phyloP scores from a whole-genome alignment of 495 filamentous ascomycete genomes.

The Talaromyces adpressus region DNA sequence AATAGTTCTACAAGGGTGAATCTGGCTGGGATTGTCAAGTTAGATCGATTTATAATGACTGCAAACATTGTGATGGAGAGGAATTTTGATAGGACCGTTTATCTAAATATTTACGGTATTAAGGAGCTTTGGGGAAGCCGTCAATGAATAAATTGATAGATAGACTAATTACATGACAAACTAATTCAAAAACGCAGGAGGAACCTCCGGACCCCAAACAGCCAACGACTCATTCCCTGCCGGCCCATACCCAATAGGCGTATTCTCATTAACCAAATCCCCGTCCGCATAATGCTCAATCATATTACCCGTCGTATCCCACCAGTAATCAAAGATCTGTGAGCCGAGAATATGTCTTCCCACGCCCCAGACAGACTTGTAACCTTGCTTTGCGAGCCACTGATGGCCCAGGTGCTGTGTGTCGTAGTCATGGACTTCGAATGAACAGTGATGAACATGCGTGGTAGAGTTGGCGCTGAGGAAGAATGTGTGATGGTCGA shows the following conservation, averaged over 20 bases:
- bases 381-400: slow-evolving; percentile 57
- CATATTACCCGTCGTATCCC: slow-evolving; percentile 50
- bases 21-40: too few relatives aligned
- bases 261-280: slow-evolving; percentile 54
- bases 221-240: slow-evolving; percentile 15
- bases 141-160: too few relatives aligned
- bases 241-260: slow-evolving; percentile 28
- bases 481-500: slow-evolving; percentile 74
- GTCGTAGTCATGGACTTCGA: slow-evolving; percentile 73
- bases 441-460: slow-evolving; percentile 66
- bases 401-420: slow-evolving; percentile 67
- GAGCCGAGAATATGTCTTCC: slow-evolving; percentile 67
- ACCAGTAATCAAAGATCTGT: slow-evolving; percentile 79
- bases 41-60: too few relatives aligned
- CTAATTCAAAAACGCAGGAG: slow-evolving; percentile 10
- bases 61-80: too few relatives aligned
- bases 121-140: too few relatives aligned
- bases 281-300: slow-evolving; percentile 67
- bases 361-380: slow-evolving; percentile 66
- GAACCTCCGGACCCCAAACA: slow-evolving; percentile 21
- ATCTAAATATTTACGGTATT: too few relatives aligned
- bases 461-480: slow-evolving; percentile 46
- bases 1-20: too few relatives aligned
- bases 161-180: not conserved
- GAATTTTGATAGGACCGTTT: too few relatives aligned